Base-by-base conservation (phyloP, 495 filamentous ascomycete species). In the Penicillium ucsense region DNA sequence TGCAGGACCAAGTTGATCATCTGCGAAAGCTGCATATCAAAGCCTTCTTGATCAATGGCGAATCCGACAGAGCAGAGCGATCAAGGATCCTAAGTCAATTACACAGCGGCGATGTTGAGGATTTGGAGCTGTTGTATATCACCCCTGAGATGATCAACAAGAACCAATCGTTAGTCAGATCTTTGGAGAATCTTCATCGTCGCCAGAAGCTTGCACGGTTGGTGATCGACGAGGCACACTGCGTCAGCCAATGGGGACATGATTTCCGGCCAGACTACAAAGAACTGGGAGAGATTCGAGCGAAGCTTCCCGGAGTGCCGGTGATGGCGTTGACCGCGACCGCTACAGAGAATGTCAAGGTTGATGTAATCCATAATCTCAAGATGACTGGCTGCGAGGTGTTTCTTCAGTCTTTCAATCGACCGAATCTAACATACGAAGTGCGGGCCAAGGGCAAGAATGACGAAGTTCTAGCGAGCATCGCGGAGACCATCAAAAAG, bases 251-350 rank as follows among this genome's bases (percentile, higher is more conserved):
- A 64, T 99, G 92, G 92, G 92, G 92, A 8, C 92, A 99, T 56
- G 92, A 99, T 62, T 99, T 99, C 61, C 84, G 94, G 31, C 91
- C 90, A 0, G 94, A 97, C 63, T 99, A 99, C 66, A 94, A 94
- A 59, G 71, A 80, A 33, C 72, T 99, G 1, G 88, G 89, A 12
- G 71, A 77, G 40, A 63, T 96, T 38, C 76, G 89, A 27, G 47
- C 68, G 3, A 75, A 73, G 43, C 84, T 89, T 49, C 79, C 81
- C 3, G 80, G 81, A 5, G 84, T 97, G 5, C 92, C 92, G 1
- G 72, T 95, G 45, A 92, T 99, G 78, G 92, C 92, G 0, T 64
- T 97, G 55, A 99, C 92, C 4, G 92, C 92, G 5, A 97, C 92
- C 3, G 92, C 92, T 3, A 99, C 92, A 0, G 75, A 89, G 54